Conservation (phyloP, 2,329 filamentous ascomycete species). For the Boeremia lycopersici region DNA sequence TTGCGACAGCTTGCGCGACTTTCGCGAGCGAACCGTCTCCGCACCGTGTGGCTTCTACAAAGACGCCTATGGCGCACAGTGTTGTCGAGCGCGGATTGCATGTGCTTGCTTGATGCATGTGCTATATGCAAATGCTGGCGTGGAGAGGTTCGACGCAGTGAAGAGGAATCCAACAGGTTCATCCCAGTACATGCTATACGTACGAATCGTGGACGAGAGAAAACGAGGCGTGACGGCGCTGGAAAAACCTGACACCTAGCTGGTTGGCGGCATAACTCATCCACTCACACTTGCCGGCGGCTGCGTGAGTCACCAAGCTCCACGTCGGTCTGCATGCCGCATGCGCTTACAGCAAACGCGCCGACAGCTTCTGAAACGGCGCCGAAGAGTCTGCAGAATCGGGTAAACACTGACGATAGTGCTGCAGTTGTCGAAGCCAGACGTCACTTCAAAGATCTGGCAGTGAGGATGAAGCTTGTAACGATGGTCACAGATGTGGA, state of each 20-base stretch:
- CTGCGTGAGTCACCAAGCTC: slow-evolving; percentile 41
- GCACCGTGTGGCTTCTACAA: slow-evolving; percentile 17
- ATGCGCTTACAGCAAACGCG: slow-evolving; percentile 22
- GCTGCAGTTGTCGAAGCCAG: slow-evolving; percentile 5
- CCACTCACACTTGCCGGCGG: slow-evolving; percentile 12
- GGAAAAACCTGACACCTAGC: slow-evolving; percentile 15
- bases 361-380: slow-evolving; percentile 42
- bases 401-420: slow-evolving; percentile 30
- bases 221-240: slow-evolving; percentile 16
- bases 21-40: slow-evolving; percentile 27
- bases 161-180: neutral
- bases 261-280: slow-evolving; percentile 6
- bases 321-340: slow-evolving; percentile 43
- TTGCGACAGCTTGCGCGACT: slow-evolving; percentile 29
- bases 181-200: neutral
- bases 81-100: neutral
- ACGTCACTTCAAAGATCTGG: slow-evolving; percentile 15
- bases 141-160: neutral
- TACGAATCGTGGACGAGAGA: slow-evolving; percentile 11
- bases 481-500: slow-evolving; percentile 9
- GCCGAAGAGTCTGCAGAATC: slow-evolving; percentile 20
- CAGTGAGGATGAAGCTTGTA: slow-evolving; percentile 19
- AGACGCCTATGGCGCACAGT: slow-evolving; percentile 6
- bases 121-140: neutral
- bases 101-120: slow-evolving; percentile 9